Evolutionary conservation across 345 rosid species (phyloP), one percentile per base, ranked within the genome.

Genomic region (Euphorbia lathyris): DNA sequence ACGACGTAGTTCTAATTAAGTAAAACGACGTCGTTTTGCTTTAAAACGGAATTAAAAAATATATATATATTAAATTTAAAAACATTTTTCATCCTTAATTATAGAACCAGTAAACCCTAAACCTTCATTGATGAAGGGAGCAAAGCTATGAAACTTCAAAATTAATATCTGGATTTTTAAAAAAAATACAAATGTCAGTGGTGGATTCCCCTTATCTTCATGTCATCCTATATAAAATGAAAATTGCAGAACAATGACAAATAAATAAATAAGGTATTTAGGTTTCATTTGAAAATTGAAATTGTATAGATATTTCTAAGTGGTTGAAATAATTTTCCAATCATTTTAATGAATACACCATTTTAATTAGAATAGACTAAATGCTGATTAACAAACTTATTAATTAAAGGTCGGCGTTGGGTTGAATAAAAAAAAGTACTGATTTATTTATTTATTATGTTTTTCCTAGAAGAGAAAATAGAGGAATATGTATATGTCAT

Each of bases 301-400:
- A 19, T 60, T 19, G 25, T 36, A 38, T 63, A 8, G 43, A 40
- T 20, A 12, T 42, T 32, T 14, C 36, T 2, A 62, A 40, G 53
- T 29, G 9, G 55, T 64, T 29, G 36, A 64, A 42, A 64, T 64
- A 3, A 64, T 25, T 64, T 45, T 27, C 22, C 38, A 17, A 6
- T 27, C 7, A 64, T 23, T 13, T 2, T 17, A 63, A 9, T 22
- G 26, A 34, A 6, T n/a, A n/a, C n/a, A 40, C 1, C 34, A 29
- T 19, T 17, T 6, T 36, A 7, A 62, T 63, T 63, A 63, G 40
- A 48, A 65, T 26, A 45, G 26, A 42, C 10, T 12, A 26, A 52
- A 38, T 38, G 13, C 51, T 55, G 4, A 40, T 29, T 43, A 19
- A 45, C 43, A 27, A 69, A 69, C 30, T 70, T 70, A 20, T 30